Evolutionary conservation across 306 rosid species (phyloP), one percentile per base, ranked within the genome.

Genomic region (Biancaea sappan): DNA sequence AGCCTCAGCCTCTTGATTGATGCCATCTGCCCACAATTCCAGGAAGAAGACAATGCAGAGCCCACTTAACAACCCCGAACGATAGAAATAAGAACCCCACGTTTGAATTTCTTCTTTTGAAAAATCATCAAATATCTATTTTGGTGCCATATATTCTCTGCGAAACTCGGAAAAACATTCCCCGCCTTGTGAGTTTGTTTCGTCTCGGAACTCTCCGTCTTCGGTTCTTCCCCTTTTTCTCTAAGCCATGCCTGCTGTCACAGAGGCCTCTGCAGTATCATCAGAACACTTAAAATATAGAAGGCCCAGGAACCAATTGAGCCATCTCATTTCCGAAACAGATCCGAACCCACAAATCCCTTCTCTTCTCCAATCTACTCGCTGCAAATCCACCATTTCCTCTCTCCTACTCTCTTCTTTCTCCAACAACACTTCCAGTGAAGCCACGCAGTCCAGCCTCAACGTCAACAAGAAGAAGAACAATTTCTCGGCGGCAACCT

Each of bases 371-470:
- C 98, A 89, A 77, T 87, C 97, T 71, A 83, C 91, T 41, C 85
- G 93, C 54, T 71, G 83, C 85, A 92, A 90, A 77, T 85, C 96
- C 83, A 88, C 95, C 77, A 87, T 94, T 47, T 94, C 99, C 32
- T 88, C 99, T 43, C 77, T 92, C 34, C 87, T 93, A 4, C 96
- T 88, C 73, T 90, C 96, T 24, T 81, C 89, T 24, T 87, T 91
- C 76, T 77, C 84, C 77, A 76, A 71, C 81, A 75, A 25, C 76
- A 9, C 32, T 69, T 50, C 78, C 58, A 85, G 58, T 59, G 91
- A 89, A 74, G 28, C 84, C 67, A n/a, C 70, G 48, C 80, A 43
- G 51, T 47, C 79, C 64, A 61, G 54, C 75, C n/a, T 50, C 66
- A 32, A 38, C 54, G 13, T 32, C 66, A 5, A 1, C 66, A 91